These are phyloP conservation scores for Logfia minima DNA, from an alignment of 129 eudicot genomes.

Conservation along the genomic window DNA sequence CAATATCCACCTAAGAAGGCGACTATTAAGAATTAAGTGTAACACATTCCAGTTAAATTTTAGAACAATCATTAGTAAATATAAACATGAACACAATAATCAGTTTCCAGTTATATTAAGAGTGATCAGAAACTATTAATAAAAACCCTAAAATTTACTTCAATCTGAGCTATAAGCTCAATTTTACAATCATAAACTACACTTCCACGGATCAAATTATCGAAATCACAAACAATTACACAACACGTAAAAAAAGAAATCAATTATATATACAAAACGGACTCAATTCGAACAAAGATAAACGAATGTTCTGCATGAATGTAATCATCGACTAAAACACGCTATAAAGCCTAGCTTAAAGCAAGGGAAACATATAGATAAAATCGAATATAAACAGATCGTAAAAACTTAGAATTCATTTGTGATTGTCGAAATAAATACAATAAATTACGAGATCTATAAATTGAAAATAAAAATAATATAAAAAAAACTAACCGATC, in stretches of 20 bases:
- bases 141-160: conserved; percentile 13
- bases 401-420: not conserved
- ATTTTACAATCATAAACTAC: not conserved
- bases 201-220: not conserved
- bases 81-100: conserved; percentile 10
- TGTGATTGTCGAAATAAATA: not conserved
- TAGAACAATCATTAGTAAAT: not conserved
- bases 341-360: conserved; percentile 16
- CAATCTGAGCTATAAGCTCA: not conserved
- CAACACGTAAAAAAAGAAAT: not conserved
- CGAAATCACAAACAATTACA: conserved; percentile 13
- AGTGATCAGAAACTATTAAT: not conserved
- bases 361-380: conserved; percentile 12
- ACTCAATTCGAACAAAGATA: not conserved
- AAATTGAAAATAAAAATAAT: not conserved
- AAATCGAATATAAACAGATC: conserved; percentile 21
- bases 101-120: not conserved
- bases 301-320: not conserved
- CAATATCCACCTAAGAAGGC: not conserved
- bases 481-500: conserved; percentile 22
- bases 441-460: conserved; percentile 21
- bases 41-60: not conserved
- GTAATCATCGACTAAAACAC: not conserved
- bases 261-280: not conserved
- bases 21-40: not conserved